Conservation (phyloP, 2,329 filamentous ascomycete genomes). For the Neofusicoccum ribis region DNA sequence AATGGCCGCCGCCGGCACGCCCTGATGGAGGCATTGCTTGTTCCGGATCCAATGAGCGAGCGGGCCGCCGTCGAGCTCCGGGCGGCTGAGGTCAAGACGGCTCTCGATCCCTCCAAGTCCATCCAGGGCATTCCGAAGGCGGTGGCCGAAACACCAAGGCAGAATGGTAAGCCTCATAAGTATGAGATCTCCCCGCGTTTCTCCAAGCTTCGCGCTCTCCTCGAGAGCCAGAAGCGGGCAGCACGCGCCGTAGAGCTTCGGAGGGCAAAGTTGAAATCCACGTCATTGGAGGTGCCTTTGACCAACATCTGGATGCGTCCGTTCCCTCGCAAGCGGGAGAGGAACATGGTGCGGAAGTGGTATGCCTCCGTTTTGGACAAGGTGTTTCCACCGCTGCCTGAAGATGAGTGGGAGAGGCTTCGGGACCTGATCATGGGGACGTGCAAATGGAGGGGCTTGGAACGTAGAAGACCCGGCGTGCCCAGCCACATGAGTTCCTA, state of each 20-base stretch:
- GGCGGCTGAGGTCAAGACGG: neutral
- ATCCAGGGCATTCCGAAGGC: neutral
- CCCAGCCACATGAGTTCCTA: neutral
- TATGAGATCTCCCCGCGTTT: slow-evolving; percentile 32
- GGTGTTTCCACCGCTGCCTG: slow-evolving; percentile 47
- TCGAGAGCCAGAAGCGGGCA: slow-evolving; percentile 27
- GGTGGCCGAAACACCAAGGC: neutral
- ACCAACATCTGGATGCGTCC: slow-evolving; percentile 49
- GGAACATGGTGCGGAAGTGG: slow-evolving; percentile 46
- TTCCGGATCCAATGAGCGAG: neutral
- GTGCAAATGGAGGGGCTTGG: slow-evolving; percentile 28
- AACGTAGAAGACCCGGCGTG: slow-evolving; percentile 24
- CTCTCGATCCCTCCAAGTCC: neutral
- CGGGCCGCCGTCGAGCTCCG: neutral
- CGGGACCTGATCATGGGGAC: slow-evolving; percentile 40
- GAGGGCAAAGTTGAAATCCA: slow-evolving; percentile 29
- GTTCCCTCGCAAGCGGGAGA: slow-evolving; percentile 46
- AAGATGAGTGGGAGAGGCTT: slow-evolving; percentile 46
- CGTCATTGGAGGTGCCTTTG: slow-evolving; percentile 38
- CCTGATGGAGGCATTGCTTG: slow-evolving; percentile 37
- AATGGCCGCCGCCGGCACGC: slow-evolving; percentile 53
- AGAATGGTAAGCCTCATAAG: neutral
- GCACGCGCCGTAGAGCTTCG: slow-evolving; percentile 21
- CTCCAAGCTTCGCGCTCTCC: slow-evolving; percentile 30
- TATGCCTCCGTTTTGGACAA: slow-evolving; percentile 45